These are phyloP conservation scores for Globisporangium radiosum DNA, from an alignment of 352 stramenopile genomes.

Conservation along the genomic window DNA sequence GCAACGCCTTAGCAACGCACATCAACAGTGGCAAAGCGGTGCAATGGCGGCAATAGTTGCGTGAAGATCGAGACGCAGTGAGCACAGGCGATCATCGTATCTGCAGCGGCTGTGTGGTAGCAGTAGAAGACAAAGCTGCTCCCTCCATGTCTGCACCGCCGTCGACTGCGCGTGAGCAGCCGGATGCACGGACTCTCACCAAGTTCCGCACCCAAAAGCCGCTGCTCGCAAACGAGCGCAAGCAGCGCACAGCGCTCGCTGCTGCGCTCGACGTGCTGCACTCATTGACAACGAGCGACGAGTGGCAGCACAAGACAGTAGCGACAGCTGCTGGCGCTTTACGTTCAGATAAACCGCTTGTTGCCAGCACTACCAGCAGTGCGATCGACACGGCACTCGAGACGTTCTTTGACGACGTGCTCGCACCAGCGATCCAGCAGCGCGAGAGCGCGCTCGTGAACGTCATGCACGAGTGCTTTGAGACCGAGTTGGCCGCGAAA, in stretches of 20 bases:
- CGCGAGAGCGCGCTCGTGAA: conserved; percentile 53
- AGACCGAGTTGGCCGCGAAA: conserved; percentile 30
- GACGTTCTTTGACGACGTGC: conserved; percentile 32
- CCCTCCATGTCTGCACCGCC: no score
- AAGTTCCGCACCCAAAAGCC: conserved; percentile 5
- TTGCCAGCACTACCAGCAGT: neutral
- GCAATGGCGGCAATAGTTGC: no score
- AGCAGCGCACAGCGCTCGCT: conserved; percentile 3
- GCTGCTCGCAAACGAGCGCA: conserved; percentile 4
- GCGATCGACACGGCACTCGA: conserved; percentile 21
- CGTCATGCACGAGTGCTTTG: conserved; percentile 47
- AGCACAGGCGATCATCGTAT: no score
- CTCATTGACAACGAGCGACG: neutral
- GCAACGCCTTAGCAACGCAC: no score
- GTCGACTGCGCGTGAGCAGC: no score
- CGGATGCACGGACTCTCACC: neutral
- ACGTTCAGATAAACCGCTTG: neutral
- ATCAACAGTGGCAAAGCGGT: no score
- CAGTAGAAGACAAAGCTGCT: no score
- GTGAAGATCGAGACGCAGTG: no score
- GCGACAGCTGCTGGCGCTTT: no score
- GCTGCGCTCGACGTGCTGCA: neutral
- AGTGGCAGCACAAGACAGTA: neutral
- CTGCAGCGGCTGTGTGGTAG: no score
- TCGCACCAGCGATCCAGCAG: conserved; percentile 42